Evolutionary conservation across 805 yeast species (phyloP).

Genomic region (Candida quercuum): DNA sequence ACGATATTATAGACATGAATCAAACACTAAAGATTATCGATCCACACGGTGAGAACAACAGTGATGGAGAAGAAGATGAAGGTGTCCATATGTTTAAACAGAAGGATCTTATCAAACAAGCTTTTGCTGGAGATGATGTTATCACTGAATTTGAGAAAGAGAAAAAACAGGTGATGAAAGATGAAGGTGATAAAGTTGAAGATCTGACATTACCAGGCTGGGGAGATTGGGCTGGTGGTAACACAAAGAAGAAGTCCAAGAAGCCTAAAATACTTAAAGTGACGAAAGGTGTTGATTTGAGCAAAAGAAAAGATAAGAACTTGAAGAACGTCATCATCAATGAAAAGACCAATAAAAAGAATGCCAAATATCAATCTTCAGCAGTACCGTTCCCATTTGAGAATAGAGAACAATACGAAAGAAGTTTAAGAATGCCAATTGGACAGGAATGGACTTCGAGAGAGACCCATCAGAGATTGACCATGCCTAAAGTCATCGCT

Average conservation of each 20-base stretch:
- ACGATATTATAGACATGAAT: constrained; percentile 37
- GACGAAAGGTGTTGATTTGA: constrained; percentile 67
- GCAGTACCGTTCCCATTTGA: constrained; percentile 96
- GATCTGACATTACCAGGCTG: constrained; percentile 92
- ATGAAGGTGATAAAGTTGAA: constrained; percentile 84
- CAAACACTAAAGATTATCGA: constrained; percentile 52
- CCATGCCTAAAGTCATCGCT: constrained; percentile 82
- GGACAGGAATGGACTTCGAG: constrained; percentile 96
- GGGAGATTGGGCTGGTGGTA: constrained; percentile 95
- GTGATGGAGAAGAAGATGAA: constrained; percentile 29
- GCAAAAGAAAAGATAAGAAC: constrained; percentile 73
- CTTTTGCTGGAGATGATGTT: constrained; percentile 97
- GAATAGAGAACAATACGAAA: constrained; percentile 89
- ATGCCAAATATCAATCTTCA: constrained; percentile 76
- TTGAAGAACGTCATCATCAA: constrained; percentile 82
- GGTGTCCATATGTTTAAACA: constrained; percentile 62
- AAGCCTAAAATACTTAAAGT: constrained; percentile 64
- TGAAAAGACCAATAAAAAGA: constrained; percentile 81
- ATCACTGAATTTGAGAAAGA: constrained; percentile 72
- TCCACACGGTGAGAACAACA: constrained; percentile 33
- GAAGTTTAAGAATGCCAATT: constrained; percentile 89
- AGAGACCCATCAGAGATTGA: constrained; percentile 78
- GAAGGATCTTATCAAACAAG: constrained; percentile 77
- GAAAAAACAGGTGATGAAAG: constrained; percentile 57
- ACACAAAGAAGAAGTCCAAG: constrained; percentile 32